phyloP scores from a whole-genome alignment of 129 eudicot genomes.

The Saussurea involucrata region DNA sequence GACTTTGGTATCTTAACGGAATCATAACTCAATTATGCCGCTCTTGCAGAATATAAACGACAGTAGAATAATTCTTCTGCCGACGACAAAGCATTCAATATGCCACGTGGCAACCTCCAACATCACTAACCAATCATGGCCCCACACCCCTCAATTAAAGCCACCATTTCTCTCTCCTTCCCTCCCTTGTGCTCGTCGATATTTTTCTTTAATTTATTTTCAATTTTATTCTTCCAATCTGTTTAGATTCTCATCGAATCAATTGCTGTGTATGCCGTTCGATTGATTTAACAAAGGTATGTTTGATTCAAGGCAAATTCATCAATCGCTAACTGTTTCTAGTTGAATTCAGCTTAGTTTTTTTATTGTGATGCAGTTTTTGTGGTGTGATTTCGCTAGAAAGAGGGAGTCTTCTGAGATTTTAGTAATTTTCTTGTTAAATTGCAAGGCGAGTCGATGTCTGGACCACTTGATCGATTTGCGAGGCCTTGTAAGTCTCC shows the following conservation, averaged over 20 bases:
- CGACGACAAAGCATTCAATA: neutral
- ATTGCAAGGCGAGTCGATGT: constrained; percentile 45
- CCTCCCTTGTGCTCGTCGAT: constrained; percentile 17
- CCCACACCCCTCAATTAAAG: constrained; percentile 16
- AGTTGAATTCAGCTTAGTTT: constrained; percentile 10
- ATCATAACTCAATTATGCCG: constrained; percentile 19
- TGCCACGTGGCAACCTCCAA: constrained; percentile 31
- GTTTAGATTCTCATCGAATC: neutral
- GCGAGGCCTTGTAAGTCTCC: constrained; percentile 82
- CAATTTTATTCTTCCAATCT: constrained; percentile 4
- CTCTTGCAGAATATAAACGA: neutral
- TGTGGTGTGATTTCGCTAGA: neutral
- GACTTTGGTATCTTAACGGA: constrained; percentile 17
- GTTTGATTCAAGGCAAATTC: neutral
- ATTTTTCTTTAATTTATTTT: constrained; percentile 1
- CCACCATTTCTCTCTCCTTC: neutral
- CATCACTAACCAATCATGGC: constrained; percentile 17
- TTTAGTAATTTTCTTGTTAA: neutral
- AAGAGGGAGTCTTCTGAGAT: constrained; percentile 1
- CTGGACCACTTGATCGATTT: constrained; percentile 88
- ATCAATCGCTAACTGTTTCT: neutral
- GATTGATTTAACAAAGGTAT: constrained; percentile 5
- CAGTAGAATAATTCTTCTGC: neutral
- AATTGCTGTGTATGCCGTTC: neutral
- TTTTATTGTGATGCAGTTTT: constrained; percentile 2